Percentiles rank a stretch among this genome's conserved stretches.
Evolutionary conservation across 768 basidiomycete genomes (phyloP).

Genomic region (Austroboletus eburneus): DNA sequence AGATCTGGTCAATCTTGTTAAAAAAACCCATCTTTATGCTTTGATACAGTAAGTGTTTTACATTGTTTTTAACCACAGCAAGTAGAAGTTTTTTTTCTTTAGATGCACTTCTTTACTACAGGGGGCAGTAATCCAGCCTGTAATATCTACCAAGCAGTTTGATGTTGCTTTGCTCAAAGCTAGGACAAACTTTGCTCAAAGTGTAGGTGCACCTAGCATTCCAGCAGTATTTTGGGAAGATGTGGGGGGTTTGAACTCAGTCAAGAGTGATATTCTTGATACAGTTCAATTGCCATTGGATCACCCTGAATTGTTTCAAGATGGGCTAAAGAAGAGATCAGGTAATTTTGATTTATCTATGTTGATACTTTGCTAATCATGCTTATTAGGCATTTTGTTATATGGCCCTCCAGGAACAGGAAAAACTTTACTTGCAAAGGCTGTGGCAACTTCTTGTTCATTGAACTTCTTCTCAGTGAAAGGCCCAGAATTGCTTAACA

Average conservation of each 20-base stretch:
- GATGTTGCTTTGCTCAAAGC: slow-evolving; percentile 66
- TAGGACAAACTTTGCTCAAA: slow-evolving; percentile 78
- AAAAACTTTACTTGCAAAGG: slow-evolving; percentile 93
- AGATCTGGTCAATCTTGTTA: slow-evolving; percentile 71
- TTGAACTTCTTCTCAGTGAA: slow-evolving; percentile 98
- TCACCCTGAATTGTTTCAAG: slow-evolving; percentile 83
- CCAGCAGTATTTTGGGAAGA: slow-evolving; percentile 97
- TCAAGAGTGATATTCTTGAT: slow-evolving; percentile 92
- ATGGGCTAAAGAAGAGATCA: slow-evolving; percentile 93
- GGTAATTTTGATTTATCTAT: slow-evolving; percentile 42
- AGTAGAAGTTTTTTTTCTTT: not conserved
- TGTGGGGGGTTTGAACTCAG: slow-evolving; percentile 83
- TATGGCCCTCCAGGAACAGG: slow-evolving; percentile 97
- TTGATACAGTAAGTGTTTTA: slow-evolving; percentile 13
- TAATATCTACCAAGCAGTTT: slow-evolving; percentile 56
- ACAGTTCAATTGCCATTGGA: slow-evolving; percentile 92
- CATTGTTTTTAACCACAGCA: not conserved
- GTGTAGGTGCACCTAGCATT: slow-evolving; percentile 95
- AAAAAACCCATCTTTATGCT: slow-evolving; percentile 52
- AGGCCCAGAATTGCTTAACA: slow-evolving; percentile 92
- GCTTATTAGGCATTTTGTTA: slow-evolving; percentile 67
- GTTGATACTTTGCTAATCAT: not conserved
- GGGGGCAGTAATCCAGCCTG: slow-evolving; percentile 9
- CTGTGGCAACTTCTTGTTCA: slow-evolving; percentile 92
- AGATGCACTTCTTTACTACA: slow-evolving; percentile 1